These are phyloP conservation scores for Hura crepitans DNA, from an alignment of 441 rosid genomes.

Conservation along the genomic window DNA sequence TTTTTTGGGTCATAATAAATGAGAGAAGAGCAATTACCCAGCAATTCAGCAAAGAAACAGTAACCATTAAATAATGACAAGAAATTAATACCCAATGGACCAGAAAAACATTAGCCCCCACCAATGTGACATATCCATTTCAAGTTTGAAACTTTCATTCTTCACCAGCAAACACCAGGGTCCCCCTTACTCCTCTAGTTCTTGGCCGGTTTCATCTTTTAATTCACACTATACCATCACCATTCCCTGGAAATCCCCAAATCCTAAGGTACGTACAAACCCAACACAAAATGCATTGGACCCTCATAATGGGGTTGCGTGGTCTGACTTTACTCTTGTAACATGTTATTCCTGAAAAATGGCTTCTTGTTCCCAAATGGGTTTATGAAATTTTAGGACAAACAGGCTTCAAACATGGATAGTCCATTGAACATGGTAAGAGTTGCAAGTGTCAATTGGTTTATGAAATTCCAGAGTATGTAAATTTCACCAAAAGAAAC, in stretches of 20 bases:
- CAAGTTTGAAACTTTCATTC: constrained; percentile 9
- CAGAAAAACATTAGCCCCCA: neutral
- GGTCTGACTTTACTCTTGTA: neutral
- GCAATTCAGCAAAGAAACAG: constrained; percentile 4
- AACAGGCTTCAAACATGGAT: constrained; percentile 4
- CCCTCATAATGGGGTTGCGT: neutral
- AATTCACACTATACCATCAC: too few species aligned
- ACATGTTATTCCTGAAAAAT: neutral
- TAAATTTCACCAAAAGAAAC: constrained; percentile 23
- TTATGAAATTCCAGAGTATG: constrained; percentile 8
- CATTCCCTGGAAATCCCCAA: too few species aligned
- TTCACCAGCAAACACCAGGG: neutral
- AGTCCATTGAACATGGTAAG: constrained; percentile 18
- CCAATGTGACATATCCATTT: neutral
- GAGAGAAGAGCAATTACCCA: constrained; percentile 17
- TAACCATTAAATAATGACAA: constrained; percentile 19
- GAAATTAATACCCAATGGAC: constrained; percentile 10
- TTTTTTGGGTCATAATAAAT: constrained; percentile 21
- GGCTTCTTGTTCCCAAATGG: constrained; percentile 3
- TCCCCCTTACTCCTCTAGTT: constrained; percentile 6
- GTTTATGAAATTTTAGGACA: neutral
- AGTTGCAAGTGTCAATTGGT: constrained; percentile 20
- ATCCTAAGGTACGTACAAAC: neutral
- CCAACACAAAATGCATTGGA: neutral
- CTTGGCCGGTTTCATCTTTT: too few species aligned